A percentile compares a stretch with the other conserved stretches of the same genome.
Conservation (phyloP, 1,284 basidiomycete genomes). For the Trichosporon ovoides region DNA sequence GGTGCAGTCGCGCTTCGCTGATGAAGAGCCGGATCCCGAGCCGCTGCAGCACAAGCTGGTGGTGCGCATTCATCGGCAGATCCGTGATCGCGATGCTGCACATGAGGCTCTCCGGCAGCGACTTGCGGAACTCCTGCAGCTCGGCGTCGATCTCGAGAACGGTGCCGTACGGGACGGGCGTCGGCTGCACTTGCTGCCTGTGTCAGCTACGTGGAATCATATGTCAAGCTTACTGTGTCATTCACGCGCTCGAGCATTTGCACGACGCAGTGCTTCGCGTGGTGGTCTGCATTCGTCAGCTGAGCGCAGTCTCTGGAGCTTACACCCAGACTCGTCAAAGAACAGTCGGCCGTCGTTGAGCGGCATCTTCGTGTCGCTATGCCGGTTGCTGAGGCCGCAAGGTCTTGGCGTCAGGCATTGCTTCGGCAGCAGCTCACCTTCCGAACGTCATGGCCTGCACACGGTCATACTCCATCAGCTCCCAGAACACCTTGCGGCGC, state of each 20-base stretch:
- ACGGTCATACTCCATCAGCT: slow-evolving; percentile 44
- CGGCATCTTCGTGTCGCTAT: slow-evolving; percentile 41
- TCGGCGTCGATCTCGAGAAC: slow-evolving; percentile 41
- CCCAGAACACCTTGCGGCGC: slow-evolving; percentile 46
- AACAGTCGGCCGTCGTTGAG: slow-evolving; percentile 22
- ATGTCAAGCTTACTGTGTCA: slow-evolving; percentile 29
- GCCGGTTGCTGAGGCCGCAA: slow-evolving; percentile 33
- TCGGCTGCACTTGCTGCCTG: slow-evolving; percentile 40
- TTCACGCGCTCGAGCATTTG: slow-evolving; percentile 44
- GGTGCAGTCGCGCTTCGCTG: slow-evolving; percentile 41
- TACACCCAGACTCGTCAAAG: slow-evolving; percentile 37
- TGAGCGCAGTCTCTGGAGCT: slow-evolving; percentile 5
- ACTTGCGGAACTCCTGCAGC: slow-evolving; percentile 37
- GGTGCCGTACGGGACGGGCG: slow-evolving; percentile 30
- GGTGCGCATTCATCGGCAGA: slow-evolving; percentile 35
- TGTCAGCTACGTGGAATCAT: neutral
- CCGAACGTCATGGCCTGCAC: slow-evolving; percentile 47
- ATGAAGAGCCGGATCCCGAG: slow-evolving; percentile 44
- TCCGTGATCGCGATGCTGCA: slow-evolving; percentile 34
- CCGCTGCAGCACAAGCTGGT: slow-evolving; percentile 44
- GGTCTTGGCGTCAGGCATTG: slow-evolving; percentile 19
- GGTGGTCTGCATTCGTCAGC: slow-evolving; percentile 29
- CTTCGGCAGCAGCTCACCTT: neutral
- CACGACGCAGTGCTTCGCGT: slow-evolving; percentile 39
- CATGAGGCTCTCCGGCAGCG: slow-evolving; percentile 35